Evolutionary conservation across 192 early-diverging fungal species (phyloP).

Genomic region (Funneliformis mosseae): DNA sequence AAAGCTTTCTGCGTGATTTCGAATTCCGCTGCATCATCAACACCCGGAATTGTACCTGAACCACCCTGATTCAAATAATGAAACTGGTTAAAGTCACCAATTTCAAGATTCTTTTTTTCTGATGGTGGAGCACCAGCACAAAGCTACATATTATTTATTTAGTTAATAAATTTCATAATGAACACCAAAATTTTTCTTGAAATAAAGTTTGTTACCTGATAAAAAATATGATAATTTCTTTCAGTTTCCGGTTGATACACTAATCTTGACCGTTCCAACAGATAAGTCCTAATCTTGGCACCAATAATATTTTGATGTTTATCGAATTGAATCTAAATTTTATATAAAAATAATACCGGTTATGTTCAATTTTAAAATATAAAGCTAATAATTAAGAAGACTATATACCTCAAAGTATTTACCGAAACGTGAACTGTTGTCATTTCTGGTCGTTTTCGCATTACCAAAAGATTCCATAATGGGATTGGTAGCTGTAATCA

Average conservation of each 20-base stretch:
- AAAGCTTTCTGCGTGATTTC: slow-evolving; percentile 84
- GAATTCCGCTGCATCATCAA: slow-evolving; percentile 95
- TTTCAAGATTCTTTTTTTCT: slow-evolving; percentile 79
- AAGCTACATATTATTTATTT: slow-evolving; percentile 47
- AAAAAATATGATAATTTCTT: slow-evolving; percentile 99
- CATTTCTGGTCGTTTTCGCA: slow-evolving; percentile 98
- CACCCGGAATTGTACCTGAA: slow-evolving; percentile 75
- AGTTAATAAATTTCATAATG: background rate
- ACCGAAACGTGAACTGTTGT: slow-evolving; percentile 97
- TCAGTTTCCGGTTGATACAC: slow-evolving; percentile 92
- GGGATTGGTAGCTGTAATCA: slow-evolving; percentile 86
- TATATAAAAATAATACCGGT: background rate
- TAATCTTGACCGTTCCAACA: slow-evolving; percentile 94
- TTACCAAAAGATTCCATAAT: slow-evolving; percentile 99
- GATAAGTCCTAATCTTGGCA: slow-evolving; percentile 93
- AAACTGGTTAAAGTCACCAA: slow-evolving; percentile 77
- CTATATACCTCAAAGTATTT: slow-evolving; percentile 88
- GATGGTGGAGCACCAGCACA: slow-evolving; percentile 86
- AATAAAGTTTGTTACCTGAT: slow-evolving; percentile 60
- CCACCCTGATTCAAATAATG: slow-evolving; percentile 89
- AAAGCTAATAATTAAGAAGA: background rate
- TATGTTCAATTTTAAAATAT: background rate
- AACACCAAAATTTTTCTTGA: background rate
- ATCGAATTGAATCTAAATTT: slow-evolving; percentile 83
- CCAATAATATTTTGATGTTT: slow-evolving; percentile 84